Base-by-base conservation (phyloP, 2,329 filamentous ascomycete species). In the Rachicladosporium sp. region DNA sequence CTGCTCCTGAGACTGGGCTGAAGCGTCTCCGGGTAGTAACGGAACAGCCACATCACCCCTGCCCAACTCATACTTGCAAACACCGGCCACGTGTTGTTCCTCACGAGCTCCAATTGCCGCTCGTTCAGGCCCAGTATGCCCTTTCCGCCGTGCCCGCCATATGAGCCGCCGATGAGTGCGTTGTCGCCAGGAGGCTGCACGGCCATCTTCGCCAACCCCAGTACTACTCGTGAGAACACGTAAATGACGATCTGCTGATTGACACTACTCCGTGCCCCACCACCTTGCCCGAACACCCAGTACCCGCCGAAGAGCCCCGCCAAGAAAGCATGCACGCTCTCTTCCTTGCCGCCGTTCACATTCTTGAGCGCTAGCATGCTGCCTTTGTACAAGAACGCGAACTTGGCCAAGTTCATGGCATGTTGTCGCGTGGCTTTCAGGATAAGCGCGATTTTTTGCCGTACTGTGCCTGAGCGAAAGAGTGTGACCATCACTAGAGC, bases 211-310 rank as follows among this genome's bases (percentile, higher is more conserved):
- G 88, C 91, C 15, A 93, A 66, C 6, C 84, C 85, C 29, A 98
- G 74, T 44, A 82, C 73, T 10, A 95, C 91, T 49, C 91, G 79
- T 35, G 91, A 91, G 58, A 95, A 95, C 46, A 98, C 83, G 68
- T 98, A 98, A 53, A 96, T 84, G 61, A 94, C 87, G 59, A 98
- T 98, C 70, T 98, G 89, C 69, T 95, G 86, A 65, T 80, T 93
- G 46, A 95, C 81, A 47, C 77, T 82, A 45, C 80, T 82, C 29
- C 34, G 45, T 4, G 49, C 52, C 55, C 85, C 78, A 59, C 69
- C 70, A 30, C 80, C 80, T 44, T 82, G 80, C 36, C 89, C 91
- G 59, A 98, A 98, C 46, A 96, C 85, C 45, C 85, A 65, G 70
- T 96, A 98, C 38, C 91, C 91, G 55, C 91, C 91, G 35, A 93